Evolutionary conservation across 768 basidiomycete genomes (phyloP).

Genomic region (Agrocybe pediades): DNA sequence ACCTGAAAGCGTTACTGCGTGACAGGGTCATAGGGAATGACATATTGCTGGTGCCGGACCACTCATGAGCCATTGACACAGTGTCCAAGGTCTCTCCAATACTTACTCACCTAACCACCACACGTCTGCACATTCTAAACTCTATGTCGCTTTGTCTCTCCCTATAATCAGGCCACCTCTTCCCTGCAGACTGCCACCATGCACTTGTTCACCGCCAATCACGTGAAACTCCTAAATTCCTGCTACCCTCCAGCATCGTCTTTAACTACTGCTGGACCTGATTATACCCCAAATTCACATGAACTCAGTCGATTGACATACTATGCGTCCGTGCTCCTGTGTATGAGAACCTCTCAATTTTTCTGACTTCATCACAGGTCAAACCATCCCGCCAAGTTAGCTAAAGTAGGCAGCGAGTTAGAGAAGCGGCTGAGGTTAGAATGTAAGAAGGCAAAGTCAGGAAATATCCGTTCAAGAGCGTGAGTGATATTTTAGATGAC

Average conservation of each 20-base stretch:
- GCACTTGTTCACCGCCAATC: slow-evolving; percentile 82
- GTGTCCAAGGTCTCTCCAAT: background rate
- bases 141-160: background rate
- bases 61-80: background rate
- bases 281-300: slow-evolving; percentile 80
- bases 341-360: background rate
- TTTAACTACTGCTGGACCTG: slow-evolving; percentile 73
- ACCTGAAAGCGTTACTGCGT: background rate
- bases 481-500: slow-evolving; percentile 39
- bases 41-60: background rate
- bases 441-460: slow-evolving; percentile 66
- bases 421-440: slow-evolving; percentile 73
- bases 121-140: no score
- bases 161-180: slow-evolving; percentile 5
- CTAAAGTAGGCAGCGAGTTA: slow-evolving; percentile 74
- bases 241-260: slow-evolving; percentile 85
- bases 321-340: slow-evolving; percentile 54
- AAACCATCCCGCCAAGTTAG: slow-evolving; percentile 78
- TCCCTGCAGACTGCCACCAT: slow-evolving; percentile 33
- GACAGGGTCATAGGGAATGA: background rate
- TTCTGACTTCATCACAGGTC: slow-evolving; percentile 38
- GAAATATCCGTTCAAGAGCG: slow-evolving; percentile 81
- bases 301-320: slow-evolving; percentile 86
- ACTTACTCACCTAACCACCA: no score
- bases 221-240: slow-evolving; percentile 79